These are phyloP conservation scores for Arthrinium phaeospermum DNA, from an alignment of 2,329 filamentous ascomycete genomes.

Conservation along the genomic window DNA sequence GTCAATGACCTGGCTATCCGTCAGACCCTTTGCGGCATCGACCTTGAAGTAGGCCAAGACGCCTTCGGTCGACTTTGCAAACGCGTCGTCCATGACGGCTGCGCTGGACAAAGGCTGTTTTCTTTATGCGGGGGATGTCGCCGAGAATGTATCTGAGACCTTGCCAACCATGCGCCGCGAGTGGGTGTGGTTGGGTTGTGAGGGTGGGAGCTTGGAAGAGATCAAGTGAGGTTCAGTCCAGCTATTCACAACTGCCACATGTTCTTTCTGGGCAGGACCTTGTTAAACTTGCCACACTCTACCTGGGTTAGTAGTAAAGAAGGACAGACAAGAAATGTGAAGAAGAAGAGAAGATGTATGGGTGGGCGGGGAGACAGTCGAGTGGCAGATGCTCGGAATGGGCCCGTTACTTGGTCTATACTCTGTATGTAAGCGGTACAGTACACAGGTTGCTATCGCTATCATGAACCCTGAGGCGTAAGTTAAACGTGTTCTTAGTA, in stretches of 20 bases:
- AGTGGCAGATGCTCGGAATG: slow-evolving; percentile 7
- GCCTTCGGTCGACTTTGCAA: slow-evolving; percentile 60
- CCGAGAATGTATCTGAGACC: not conserved
- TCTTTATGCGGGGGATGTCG: not conserved
- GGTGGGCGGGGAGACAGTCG: slow-evolving; percentile 3
- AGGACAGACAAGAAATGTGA: slow-evolving; percentile 1
- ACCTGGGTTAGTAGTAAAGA: not conserved
- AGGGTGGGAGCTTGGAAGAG: not conserved
- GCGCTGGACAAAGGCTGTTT: not conserved
- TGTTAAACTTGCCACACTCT: slow-evolving; percentile 27
- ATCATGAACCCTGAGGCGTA: slow-evolving; percentile 6
- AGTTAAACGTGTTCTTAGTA: slow-evolving; percentile 27
- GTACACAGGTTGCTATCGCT: not conserved
- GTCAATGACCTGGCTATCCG: slow-evolving; percentile 61
- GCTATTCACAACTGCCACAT: slow-evolving; percentile 40
- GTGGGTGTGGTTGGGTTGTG: slow-evolving; percentile 12
- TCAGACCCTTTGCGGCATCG: slow-evolving; percentile 60
- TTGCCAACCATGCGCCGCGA: slow-evolving; percentile 14
- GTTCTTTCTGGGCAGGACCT: slow-evolving; percentile 31
- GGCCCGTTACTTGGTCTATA: not conserved
- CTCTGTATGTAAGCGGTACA: not conserved
- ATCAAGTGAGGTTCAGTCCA: slow-evolving; percentile 6
- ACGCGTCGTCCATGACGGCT: slow-evolving; percentile 66
- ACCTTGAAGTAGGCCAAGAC: slow-evolving; percentile 66
- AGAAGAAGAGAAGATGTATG: slow-evolving; percentile 2